phyloP scores from a whole-genome alignment of 192 early-diverging fungal genomes.

The Coemansia sp. region DNA sequence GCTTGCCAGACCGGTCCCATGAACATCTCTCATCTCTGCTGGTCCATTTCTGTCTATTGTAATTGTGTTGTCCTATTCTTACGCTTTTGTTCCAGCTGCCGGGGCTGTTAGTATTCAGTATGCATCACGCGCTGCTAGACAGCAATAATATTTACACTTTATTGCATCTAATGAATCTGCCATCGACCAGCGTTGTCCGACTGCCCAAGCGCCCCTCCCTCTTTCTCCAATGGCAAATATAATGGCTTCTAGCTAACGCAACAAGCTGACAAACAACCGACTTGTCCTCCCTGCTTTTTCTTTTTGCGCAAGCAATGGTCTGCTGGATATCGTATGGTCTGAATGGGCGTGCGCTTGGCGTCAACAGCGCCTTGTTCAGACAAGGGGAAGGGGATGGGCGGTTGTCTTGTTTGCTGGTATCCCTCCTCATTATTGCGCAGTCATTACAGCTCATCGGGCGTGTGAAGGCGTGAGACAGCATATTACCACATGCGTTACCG shows the following conservation, averaged over 20 bases:
- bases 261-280: slow-evolving; percentile 12
- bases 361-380: slow-evolving; percentile 2
- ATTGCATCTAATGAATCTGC: background rate
- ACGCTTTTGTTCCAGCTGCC: background rate
- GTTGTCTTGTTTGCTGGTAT: background rate
- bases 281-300: background rate
- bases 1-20: background rate
- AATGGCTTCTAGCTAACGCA: background rate
- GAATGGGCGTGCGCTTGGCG: slow-evolving; percentile 1
- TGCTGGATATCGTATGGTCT: background rate
- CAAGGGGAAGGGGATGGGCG: background rate
- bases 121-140: slow-evolving; percentile 2
- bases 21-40: background rate
- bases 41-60: background rate
- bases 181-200: slow-evolving; percentile 3
- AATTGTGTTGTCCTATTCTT: background rate
- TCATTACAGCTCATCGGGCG: background rate
- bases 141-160: slow-evolving; percentile 11
- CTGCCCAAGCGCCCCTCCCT: slow-evolving; percentile 12
- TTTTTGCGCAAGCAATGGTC: background rate
- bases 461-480: background rate
- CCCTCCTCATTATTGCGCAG: slow-evolving; percentile 1
- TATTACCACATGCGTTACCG: too few relatives aligned
- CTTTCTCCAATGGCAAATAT: slow-evolving; percentile 6
- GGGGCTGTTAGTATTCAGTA: slow-evolving; percentile 2